These are phyloP conservation scores for Trichoderma brevicompactum DNA, from an alignment of 2,329 filamentous ascomycete genomes.

Conservation along the genomic window DNA sequence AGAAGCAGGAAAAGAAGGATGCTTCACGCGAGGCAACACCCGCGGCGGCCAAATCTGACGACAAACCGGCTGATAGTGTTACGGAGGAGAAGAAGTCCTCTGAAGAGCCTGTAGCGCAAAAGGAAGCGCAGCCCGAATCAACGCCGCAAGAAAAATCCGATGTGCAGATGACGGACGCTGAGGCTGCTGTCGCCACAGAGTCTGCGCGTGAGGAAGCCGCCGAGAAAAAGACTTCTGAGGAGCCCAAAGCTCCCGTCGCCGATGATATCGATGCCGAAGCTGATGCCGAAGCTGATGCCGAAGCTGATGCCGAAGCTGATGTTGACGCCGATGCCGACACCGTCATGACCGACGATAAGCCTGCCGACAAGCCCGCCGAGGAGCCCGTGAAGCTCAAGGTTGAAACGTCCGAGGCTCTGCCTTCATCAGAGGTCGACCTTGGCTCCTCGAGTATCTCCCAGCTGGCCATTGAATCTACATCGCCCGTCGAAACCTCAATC, in stretches of 20 bases:
- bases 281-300: neutral
- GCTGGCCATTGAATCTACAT: slow-evolving; percentile 45
- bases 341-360: slow-evolving; percentile 38
- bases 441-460: slow-evolving; percentile 47
- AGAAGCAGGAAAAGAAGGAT: slow-evolving; percentile 31
- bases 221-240: slow-evolving; percentile 19
- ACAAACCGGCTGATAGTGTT: slow-evolving; percentile 10
- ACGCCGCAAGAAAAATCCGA: slow-evolving; percentile 31
- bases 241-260: slow-evolving; percentile 26
- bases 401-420: slow-evolving; percentile 32
- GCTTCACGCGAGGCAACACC: slow-evolving; percentile 6
- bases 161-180: slow-evolving; percentile 36
- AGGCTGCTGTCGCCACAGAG: slow-evolving; percentile 14
- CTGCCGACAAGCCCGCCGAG: slow-evolving; percentile 31
- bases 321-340: slow-evolving; percentile 32
- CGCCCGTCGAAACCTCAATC: slow-evolving; percentile 38
- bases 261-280: slow-evolving; percentile 1
- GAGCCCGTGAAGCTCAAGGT: slow-evolving; percentile 32
- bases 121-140: slow-evolving; percentile 9
- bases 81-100: slow-evolving; percentile 23
- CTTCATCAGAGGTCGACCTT: slow-evolving; percentile 43
- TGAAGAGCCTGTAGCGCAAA: slow-evolving; percentile 12
- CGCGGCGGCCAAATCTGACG: neutral
- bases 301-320: neutral
- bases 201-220: slow-evolving; percentile 3